Conservation (phyloP, 441 rosid genomes). For the Bruguiera hainesii region DNA sequence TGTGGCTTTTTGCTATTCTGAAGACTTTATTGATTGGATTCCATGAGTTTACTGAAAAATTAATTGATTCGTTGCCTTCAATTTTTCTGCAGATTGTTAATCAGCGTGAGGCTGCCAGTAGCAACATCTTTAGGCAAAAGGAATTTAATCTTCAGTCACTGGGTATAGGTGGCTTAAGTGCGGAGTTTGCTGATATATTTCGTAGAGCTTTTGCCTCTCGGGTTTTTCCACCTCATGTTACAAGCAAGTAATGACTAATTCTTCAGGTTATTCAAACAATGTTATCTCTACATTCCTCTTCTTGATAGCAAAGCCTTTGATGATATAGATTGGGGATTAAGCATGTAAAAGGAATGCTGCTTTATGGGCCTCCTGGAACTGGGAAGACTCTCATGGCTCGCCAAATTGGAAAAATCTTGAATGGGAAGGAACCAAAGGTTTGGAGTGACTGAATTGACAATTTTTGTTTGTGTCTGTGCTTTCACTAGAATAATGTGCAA, state of each 20-base stretch:
- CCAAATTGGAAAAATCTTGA: slow-evolving; percentile 98
- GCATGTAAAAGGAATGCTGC: slow-evolving; percentile 99
- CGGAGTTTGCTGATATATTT: slow-evolving; percentile 95
- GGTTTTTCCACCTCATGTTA: slow-evolving; percentile 88
- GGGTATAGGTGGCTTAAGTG: slow-evolving; percentile 97
- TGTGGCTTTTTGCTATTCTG: too few relatives aligned
- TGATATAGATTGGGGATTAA: slow-evolving; percentile 87
- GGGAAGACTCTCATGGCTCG: slow-evolving; percentile 99
- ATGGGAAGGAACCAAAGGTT: slow-evolving; percentile 99
- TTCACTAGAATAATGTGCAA: not conserved
- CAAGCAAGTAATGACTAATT: slow-evolving; percentile 58
- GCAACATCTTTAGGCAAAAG: slow-evolving; percentile 89
- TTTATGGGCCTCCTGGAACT: slow-evolving; percentile 97
- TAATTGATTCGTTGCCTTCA: slow-evolving; percentile 16
- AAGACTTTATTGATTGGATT: too few relatives aligned
- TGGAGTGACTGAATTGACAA: slow-evolving; percentile 3
- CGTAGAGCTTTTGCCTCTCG: slow-evolving; percentile 99
- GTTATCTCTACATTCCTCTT: slow-evolving; percentile 17
- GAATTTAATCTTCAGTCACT: slow-evolving; percentile 91
- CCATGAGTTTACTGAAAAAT: slow-evolving; percentile 1
- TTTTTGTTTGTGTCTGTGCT: not conserved
- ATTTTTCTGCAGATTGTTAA: slow-evolving; percentile 65
- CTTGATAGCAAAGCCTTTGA: slow-evolving; percentile 26
- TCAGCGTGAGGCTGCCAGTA: slow-evolving; percentile 98
- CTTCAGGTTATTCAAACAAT: slow-evolving; percentile 18